Percentiles rank a stretch among this genome's conserved stretches.
phyloP scores from a whole-genome alignment of 2,329 filamentous ascomycete genomes.

The Gliomastix tumulicola region DNA sequence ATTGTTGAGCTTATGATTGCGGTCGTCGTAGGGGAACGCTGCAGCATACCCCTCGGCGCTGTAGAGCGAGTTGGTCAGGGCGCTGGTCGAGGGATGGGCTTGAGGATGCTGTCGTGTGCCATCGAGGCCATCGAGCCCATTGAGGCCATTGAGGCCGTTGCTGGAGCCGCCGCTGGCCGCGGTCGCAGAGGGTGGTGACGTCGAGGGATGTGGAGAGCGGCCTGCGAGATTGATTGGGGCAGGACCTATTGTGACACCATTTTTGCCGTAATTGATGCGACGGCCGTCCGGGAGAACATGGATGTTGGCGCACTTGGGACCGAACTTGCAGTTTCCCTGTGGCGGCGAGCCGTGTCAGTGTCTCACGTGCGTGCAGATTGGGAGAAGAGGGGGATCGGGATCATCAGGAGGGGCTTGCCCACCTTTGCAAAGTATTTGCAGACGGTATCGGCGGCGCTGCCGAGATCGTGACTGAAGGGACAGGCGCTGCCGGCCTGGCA shows the following conservation, averaged over 20 bases:
- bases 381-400: not conserved
- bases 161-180: slow-evolving; percentile 2
- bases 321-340: slow-evolving; percentile 98
- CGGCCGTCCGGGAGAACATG: slow-evolving; percentile 92
- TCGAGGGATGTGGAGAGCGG: slow-evolving; percentile 47
- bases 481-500: slow-evolving; percentile 95
- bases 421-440: slow-evolving; percentile 99
- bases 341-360: slow-evolving; percentile 1
- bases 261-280: slow-evolving; percentile 75
- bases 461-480: slow-evolving; percentile 91
- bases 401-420: not conserved
- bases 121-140: too few species aligned
- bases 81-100: slow-evolving; percentile 58
- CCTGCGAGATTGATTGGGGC: slow-evolving; percentile 54
- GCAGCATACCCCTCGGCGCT: slow-evolving; percentile 30
- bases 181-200: slow-evolving; percentile 30
- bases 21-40: slow-evolving; percentile 32
- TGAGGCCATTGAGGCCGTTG: too few species aligned
- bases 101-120: slow-evolving; percentile 34
- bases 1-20: slow-evolving; percentile 26
- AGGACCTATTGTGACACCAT: slow-evolving; percentile 58
- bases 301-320: slow-evolving; percentile 92
- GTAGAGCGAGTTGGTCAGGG: slow-evolving; percentile 55
- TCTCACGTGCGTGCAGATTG: not conserved
- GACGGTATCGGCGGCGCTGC: slow-evolving; percentile 75